Conservation (phyloP, 2,329 filamentous ascomycete species). For the Colletotrichum trifolii region DNA sequence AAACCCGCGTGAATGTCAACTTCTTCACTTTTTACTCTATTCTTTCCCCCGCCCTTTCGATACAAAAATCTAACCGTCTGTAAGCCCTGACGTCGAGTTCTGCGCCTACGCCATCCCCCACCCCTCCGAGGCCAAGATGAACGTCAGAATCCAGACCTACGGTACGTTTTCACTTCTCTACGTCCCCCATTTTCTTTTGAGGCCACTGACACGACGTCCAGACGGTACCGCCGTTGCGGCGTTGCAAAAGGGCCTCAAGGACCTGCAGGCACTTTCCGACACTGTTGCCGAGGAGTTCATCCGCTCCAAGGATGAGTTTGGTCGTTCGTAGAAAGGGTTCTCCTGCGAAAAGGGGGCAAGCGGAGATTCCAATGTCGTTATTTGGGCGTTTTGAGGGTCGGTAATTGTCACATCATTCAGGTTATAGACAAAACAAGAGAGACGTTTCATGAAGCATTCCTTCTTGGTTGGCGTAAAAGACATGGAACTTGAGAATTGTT, state of each 20-base stretch:
- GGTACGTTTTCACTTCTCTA: constrained; percentile 64
- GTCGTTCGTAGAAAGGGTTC: constrained; percentile 53
- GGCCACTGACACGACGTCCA: constrained; percentile 49
- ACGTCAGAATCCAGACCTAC: constrained; percentile 96
- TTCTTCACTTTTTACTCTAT: too few species aligned
- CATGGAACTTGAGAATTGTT: too few species aligned
- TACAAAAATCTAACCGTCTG: constrained; percentile 12
- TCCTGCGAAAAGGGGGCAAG: background rate
- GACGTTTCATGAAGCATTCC: background rate
- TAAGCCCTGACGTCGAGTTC: constrained; percentile 93
- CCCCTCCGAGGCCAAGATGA: constrained; percentile 96
- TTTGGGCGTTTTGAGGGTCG: constrained; percentile 11
- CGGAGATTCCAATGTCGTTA: too few species aligned
- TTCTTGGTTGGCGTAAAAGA: too few species aligned
- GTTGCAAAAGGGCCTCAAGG: constrained; percentile 87
- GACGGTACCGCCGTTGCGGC: constrained; percentile 86
- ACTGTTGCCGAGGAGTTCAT: constrained; percentile 90
- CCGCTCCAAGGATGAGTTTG: constrained; percentile 35
- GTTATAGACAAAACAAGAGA: constrained; percentile 28
- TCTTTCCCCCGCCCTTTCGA: background rate
- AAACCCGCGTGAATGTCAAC: background rate
- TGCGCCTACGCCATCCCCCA: constrained; percentile 98
- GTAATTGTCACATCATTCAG: background rate
- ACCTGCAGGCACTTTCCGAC: constrained; percentile 92
- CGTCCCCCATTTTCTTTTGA: background rate